Evolutionary conservation across 2,329 filamentous ascomycete species (phyloP).

Genomic region (Sarocladiaceae sp.): DNA sequence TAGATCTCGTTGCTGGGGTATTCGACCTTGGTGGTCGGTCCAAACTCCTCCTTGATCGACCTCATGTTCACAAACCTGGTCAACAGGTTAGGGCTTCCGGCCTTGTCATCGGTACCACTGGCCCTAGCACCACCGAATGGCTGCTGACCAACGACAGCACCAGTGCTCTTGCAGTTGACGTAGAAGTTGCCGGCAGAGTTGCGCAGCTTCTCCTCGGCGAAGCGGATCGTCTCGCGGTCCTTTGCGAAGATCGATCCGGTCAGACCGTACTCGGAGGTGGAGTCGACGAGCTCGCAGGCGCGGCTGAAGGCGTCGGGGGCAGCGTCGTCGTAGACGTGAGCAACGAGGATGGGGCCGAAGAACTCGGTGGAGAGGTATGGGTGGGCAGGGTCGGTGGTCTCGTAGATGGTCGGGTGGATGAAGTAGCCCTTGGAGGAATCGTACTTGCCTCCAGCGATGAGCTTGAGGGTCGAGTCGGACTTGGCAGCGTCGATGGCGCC

Average conservation of each 20-base stretch:
- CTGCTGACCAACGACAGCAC: conserved; percentile 69
- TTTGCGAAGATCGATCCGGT: conserved; percentile 73
- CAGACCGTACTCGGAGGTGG: conserved; percentile 71
- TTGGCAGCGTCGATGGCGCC: conserved; percentile 77
- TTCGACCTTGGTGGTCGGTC: conserved; percentile 53
- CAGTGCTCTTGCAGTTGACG: conserved; percentile 78
- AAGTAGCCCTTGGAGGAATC: conserved; percentile 77
- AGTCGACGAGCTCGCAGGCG: conserved; percentile 62
- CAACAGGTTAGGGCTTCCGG: conserved; percentile 60
- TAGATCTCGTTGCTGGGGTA: conserved; percentile 70
- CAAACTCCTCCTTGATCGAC: conserved; percentile 73
- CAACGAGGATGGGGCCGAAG: conserved; percentile 72
- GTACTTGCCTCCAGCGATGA: conserved; percentile 72
- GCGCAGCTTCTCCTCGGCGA: conserved; percentile 66
- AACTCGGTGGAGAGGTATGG: conserved; percentile 73
- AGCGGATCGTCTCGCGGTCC: conserved; percentile 61
- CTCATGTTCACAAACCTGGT: conserved; percentile 63
- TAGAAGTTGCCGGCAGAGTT: conserved; percentile 81
- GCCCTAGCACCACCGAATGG: conserved; percentile 66
- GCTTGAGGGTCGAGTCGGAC: conserved; percentile 65
- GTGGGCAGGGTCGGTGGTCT: conserved; percentile 68
- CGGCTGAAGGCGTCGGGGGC: conserved; percentile 51
- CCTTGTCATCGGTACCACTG: conserved; percentile 71
- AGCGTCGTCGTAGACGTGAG: conserved; percentile 74
- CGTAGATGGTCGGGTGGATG: conserved; percentile 79